Conservation (phyloP, 805 yeast genomes). For the Candida chauliodis region DNA sequence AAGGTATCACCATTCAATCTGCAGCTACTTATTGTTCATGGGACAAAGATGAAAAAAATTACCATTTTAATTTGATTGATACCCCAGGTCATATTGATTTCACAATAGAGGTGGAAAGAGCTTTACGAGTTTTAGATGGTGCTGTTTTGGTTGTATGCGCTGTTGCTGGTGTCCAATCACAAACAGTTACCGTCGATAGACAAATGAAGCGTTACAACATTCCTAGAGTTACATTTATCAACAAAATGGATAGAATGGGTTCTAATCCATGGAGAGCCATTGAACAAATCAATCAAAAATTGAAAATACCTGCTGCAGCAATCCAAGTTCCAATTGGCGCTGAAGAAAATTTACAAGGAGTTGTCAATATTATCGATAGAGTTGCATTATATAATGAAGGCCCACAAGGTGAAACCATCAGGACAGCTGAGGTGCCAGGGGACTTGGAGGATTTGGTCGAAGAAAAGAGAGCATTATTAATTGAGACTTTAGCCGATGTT, state of each 20-base stretch:
- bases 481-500: conserved; percentile 95
- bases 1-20: conserved; percentile 97
- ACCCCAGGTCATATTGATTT: conserved; percentile 99
- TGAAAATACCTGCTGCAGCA: conserved; percentile 94
- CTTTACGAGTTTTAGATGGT: conserved; percentile 96
- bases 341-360: conserved; percentile 81
- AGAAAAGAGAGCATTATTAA: conserved; percentile 80
- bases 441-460: conserved; percentile 79
- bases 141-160: conserved; percentile 98
- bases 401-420: conserved; percentile 77
- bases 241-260: conserved; percentile 99
- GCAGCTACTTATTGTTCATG: conserved; percentile 98
- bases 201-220: conserved; percentile 98
- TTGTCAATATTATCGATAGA: conserved; percentile 84
- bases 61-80: conserved; percentile 92
- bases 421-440: conserved; percentile 63
- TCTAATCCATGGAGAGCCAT: conserved; percentile 95
- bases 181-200: conserved; percentile 97
- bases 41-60: conserved; percentile 67
- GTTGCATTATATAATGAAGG: conserved; percentile 90
- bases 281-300: conserved; percentile 82
- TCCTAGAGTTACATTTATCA: conserved; percentile 93
- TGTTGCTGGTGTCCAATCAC: conserved; percentile 97
- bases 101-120: conserved; percentile 98
- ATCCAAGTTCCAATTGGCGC: conserved; percentile 97